Percentiles rank a stretch among this genome's conserved stretches.
Evolutionary conservation across 2,329 filamentous ascomycete species (phyloP).

Genomic region (Aphanoascus verrucosus): DNA sequence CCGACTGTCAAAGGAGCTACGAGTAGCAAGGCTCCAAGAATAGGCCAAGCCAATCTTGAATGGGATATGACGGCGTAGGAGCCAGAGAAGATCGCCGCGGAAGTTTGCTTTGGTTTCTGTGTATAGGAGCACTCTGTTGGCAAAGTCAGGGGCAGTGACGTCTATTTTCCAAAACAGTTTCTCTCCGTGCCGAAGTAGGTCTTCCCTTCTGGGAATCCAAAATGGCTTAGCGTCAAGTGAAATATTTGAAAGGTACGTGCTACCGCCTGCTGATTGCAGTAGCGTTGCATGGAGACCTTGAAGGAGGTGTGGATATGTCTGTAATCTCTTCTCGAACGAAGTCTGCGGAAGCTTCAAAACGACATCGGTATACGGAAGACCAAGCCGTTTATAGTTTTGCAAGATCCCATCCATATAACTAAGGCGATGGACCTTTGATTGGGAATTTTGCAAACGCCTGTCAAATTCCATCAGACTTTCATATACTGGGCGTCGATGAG

Average conservation of each 20-base stretch:
- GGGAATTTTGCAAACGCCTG: not conserved
- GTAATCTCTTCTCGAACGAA: conserved; percentile 1
- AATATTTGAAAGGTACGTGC: not conserved
- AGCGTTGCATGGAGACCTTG: not conserved
- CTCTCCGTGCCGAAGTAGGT: conserved; percentile 21
- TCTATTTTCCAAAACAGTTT: conserved; percentile 26
- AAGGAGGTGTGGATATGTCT: not conserved
- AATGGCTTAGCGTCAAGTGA: not conserved
- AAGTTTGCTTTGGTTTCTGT: conserved; percentile 21
- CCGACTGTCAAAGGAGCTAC: conserved; percentile 16
- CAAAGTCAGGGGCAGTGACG: conserved; percentile 26
- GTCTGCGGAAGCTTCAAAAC: not conserved
- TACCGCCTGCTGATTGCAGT: not conserved
- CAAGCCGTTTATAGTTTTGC: not conserved
- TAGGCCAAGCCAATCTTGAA: conserved; percentile 29
- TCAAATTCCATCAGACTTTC: conserved; percentile 2
- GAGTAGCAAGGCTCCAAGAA: conserved; percentile 7
- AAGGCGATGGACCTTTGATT: not conserved
- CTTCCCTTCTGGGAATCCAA: not conserved
- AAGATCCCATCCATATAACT: not conserved
- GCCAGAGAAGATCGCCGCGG: conserved; percentile 23
- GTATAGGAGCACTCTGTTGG: conserved; percentile 24
- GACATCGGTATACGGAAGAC: not conserved
- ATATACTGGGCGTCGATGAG: not conserved
- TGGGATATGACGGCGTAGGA: conserved; percentile 29